Evolutionary conservation across 345 rosid species (phyloP), one percentile per base, ranked within the genome.

Genomic region (Pseudoturritis turrita): DNA sequence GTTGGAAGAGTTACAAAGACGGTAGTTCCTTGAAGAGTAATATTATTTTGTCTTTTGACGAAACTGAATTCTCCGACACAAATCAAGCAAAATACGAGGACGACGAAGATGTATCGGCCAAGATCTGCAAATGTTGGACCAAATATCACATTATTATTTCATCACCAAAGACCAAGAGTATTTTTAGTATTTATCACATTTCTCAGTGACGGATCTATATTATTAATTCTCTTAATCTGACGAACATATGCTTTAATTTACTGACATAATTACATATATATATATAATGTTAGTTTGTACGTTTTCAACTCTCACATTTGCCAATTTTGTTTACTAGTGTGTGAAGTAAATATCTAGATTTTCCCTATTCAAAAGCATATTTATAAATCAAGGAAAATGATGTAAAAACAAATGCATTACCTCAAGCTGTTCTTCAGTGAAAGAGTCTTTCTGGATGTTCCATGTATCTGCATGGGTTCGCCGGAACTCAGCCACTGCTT

Each of bases 371-470:
- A 8, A 56, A 44, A 43, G 22, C 33, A 43, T 29, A 29, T 22
- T 6, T 23, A 35, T 58, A 35, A 17, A 50, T 28, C 6, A 25
- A 13, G 51, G 15, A 39, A 29, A 7, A n/a, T 12, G 25, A 62
- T 9, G n/a, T 11, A 67, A 63, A 61, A 8, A 1, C 15, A 41
- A 47, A 41, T 37, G 29, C 62, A 58, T 56, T 56, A 95, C 99
- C 99, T 95, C 99, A 6, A 95, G 97, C 77, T 91, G 97, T 55
- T 91, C 99, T 79, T 91, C 97, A 0, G 91, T 91, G 73, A 95
- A 95, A 0, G 82, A 81, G 72, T 82, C 97, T 77, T 95, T 95
- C 76, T 95, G 99, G 57, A 91, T 73, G 75, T 83, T 89, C 99
- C 99, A 95, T 18, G 89, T 95, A 70, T 95, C 97, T 19, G 97